phyloP scores from a whole-genome alignment of 805 yeast species.

The Groenewaldozyma tartarivorans region DNA sequence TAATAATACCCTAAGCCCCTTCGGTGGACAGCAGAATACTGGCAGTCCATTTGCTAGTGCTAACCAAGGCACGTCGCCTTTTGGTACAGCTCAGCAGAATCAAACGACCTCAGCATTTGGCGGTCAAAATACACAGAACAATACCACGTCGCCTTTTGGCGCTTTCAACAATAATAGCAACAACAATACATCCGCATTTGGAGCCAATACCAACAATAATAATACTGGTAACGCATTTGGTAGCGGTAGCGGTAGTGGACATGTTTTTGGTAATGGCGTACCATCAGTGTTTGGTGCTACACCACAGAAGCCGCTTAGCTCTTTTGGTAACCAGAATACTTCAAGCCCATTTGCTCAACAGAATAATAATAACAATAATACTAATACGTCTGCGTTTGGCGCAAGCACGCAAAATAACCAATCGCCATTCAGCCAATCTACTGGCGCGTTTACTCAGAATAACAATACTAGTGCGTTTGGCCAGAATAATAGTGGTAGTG shows the following conservation, averaged over 20 bases:
- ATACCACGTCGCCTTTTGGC: not conserved
- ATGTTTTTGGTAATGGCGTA: not conserved
- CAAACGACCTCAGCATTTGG: not conserved
- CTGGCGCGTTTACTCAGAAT: not conserved
- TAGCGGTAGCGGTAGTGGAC: not conserved
- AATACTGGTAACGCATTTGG: constrained; percentile 6
- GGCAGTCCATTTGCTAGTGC: constrained; percentile 1
- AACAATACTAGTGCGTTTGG: not conserved
- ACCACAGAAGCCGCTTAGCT: not conserved
- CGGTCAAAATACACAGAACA: not conserved
- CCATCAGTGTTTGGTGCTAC: constrained; percentile 2
- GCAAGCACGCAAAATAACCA: not conserved
- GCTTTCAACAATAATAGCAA: constrained; percentile 6
- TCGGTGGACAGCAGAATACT: not conserved
- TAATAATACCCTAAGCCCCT: not conserved
- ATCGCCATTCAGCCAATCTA: constrained; percentile 1
- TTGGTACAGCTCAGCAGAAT: constrained; percentile 1
- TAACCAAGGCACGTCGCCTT: constrained; percentile 1
- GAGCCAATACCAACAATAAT: constrained; percentile 20
- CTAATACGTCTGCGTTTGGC: not conserved
- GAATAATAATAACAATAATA: not conserved
- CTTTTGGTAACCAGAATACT: not conserved
- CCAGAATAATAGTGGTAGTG: no score
- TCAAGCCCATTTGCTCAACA: not conserved
- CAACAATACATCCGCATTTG: not conserved